Evolutionary conservation across 805 yeast species (phyloP), one percentile per base, ranked within the genome.

Genomic region (Candida hispaniensis): DNA sequence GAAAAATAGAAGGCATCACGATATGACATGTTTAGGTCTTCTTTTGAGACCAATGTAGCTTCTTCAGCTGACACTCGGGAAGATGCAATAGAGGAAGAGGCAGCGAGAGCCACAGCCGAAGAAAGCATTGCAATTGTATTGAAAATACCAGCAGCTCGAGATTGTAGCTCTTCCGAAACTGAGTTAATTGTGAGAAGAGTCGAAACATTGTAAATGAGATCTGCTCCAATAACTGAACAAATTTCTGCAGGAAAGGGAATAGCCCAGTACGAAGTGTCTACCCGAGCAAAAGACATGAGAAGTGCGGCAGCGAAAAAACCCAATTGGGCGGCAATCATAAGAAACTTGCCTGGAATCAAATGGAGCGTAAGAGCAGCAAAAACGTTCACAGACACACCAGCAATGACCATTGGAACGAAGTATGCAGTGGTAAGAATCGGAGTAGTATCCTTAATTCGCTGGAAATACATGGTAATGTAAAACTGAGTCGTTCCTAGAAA

Each of bases 351-450:
- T 1, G 69, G 60, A 12, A 66, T 59, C 9, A 49, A 35, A 38
- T 68, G 72, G 55, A 68, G 51, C 4, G 65, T 57, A 7, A 61
- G 49, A 1, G 68, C 69, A 1, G 70, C 70, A 50, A 67, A 54
- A 4, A 64, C 44, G 41, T 63, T 64, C n/a, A 65, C 66, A 7
- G 53, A 27, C 4, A 54, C 45, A 8, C 73, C 72, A 4, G 56
- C 50, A 4, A 67, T 40, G 3, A 68, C 62, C 51, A 60, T 61
- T 3, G 72, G 61, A 13, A 64, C 45, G 26, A 65, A 49, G 42
- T 64, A 62, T 15, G 67, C 64, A 3, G 69, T 59, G 1, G 68
- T 59, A 19, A 60, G 52, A 18, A 67, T 57, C 1, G 65, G 58
- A 2, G 61, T 47, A 27, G 60, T 60, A 3, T 51, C 47, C 30